Conservation (phyloP, 306 rosid genomes). For the Sechiopsis laciniata region DNA sequence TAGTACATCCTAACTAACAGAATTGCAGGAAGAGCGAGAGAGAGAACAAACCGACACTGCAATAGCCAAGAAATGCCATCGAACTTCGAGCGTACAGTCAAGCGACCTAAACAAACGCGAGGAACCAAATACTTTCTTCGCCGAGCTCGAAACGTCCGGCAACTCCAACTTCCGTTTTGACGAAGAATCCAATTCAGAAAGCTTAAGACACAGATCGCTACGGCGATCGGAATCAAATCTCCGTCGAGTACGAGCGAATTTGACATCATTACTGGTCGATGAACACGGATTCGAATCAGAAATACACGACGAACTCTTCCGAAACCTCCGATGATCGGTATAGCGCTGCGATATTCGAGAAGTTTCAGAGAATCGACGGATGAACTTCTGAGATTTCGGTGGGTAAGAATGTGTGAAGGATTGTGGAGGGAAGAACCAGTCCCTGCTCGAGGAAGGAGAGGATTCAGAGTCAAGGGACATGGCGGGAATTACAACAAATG, state of each 20-base stretch:
- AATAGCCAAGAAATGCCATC: constrained; percentile 37
- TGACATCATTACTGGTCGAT: constrained; percentile 16
- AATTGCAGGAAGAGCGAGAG: neutral
- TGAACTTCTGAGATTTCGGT: constrained; percentile 28
- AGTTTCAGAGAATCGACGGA: constrained; percentile 45
- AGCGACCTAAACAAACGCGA: constrained; percentile 21
- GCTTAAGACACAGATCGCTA: constrained; percentile 9
- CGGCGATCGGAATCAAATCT: constrained; percentile 38
- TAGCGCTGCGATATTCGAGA: constrained; percentile 30
- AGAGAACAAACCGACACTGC: constrained; percentile 29
- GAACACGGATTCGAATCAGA: constrained; percentile 21
- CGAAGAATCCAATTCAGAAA: neutral
- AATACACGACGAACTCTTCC: constrained; percentile 4
- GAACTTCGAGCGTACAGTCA: constrained; percentile 23
- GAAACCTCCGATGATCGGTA: constrained; percentile 23
- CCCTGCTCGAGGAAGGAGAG: constrained; percentile 45
- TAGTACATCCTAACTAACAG: too few relatives aligned
- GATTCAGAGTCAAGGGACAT: constrained; percentile 48
- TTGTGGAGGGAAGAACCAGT: constrained; percentile 82
- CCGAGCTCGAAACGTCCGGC: constrained; percentile 26
- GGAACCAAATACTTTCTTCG: constrained; percentile 24
- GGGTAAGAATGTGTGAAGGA: constrained; percentile 40
- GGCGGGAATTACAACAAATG: neutral
- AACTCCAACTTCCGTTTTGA: constrained; percentile 23
- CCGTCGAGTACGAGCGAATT: constrained; percentile 38